Evolutionary conservation across 306 rosid species (phyloP).

Genomic region (Cajanus cajan): DNA sequence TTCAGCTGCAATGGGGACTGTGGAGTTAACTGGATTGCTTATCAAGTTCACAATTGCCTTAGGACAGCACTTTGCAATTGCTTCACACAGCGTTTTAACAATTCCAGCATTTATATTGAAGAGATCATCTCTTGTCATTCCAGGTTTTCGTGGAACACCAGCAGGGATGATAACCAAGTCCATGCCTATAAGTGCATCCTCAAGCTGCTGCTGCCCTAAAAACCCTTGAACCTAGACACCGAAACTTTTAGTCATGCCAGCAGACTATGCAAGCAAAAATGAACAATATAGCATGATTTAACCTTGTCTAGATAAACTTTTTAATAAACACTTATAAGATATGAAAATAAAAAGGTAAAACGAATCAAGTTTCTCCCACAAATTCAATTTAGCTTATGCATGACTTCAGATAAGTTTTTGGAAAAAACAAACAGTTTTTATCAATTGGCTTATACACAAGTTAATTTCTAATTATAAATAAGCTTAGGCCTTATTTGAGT

Average conservation of each 20-base stretch:
- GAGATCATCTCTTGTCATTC: conserved; percentile 98
- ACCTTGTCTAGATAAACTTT: neutral
- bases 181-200: conserved; percentile 79
- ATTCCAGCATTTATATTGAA: conserved; percentile 94
- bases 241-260: conserved; percentile 8
- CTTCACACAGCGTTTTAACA: conserved; percentile 79
- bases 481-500: too few relatives aligned
- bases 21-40: conserved; percentile 96
- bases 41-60: conserved; percentile 81
- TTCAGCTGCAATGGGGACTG: conserved; percentile 94
- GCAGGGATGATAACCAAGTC: conserved; percentile 92
- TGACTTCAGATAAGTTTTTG: too few relatives aligned
- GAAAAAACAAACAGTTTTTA: too few relatives aligned
- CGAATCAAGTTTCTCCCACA: too few relatives aligned
- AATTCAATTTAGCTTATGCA: too few relatives aligned
- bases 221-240: conserved; percentile 72
- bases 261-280: neutral
- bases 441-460: too few relatives aligned
- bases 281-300: neutral
- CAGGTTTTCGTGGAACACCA: conserved; percentile 94
- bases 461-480: too few relatives aligned
- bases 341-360: too few relatives aligned
- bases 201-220: conserved; percentile 83
- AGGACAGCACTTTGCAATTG: conserved; percentile 74
- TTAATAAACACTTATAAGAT: too few relatives aligned